Base-by-base conservation (phyloP, 306 rosid genomes). In the Erythrophleum fordii region DNA sequence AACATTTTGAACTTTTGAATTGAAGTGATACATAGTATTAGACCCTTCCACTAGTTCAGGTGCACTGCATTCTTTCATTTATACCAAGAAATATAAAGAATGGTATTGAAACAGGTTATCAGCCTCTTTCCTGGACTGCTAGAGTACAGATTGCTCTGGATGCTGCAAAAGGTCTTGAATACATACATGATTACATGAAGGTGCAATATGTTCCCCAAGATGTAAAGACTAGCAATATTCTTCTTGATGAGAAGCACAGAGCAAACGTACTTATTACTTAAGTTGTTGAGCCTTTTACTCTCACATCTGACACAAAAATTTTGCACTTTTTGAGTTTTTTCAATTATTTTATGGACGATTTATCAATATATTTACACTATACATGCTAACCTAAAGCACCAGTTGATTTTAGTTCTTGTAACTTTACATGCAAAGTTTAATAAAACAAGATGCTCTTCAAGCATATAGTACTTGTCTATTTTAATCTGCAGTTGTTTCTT, bases 181-280 rank as follows among this genome's bases (percentile, higher is more conserved):
- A 94, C 79, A 92, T 94, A 77, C 97, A 91, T 46, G 97, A 94
- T 82, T 92, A 92, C 81, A 94, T 97, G 2, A 92, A 90, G 87
- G 81, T 83, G 1, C 84, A 88, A 67, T 94, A 91, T 70, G 98
- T 94, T 42, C 98, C 92, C 65, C 94, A 97, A 12, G 97, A 92
- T 42, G 86, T 94, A 74, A 94, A 92, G 88, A 92, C 97, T 8
- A 85, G 89, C 55, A 92, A 92, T 78, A 88, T 94, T 52, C 97
- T 94, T 42, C 97, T 94, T 44, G 97, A 92, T 49, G 86, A 85
- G 34, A 88, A 86, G 48, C 86, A 87, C 6, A 86, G 90, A 84
- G 98, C 97, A 44, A 94, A 92, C 97, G 98, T 92, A 81, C 34
- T 42, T 10, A 25, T 22, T 39, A 13, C 17, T 35, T 12, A 12